Base-by-base conservation (phyloP, 1,139 yeast species). In the Blastobotrys ciferrii region DNA sequence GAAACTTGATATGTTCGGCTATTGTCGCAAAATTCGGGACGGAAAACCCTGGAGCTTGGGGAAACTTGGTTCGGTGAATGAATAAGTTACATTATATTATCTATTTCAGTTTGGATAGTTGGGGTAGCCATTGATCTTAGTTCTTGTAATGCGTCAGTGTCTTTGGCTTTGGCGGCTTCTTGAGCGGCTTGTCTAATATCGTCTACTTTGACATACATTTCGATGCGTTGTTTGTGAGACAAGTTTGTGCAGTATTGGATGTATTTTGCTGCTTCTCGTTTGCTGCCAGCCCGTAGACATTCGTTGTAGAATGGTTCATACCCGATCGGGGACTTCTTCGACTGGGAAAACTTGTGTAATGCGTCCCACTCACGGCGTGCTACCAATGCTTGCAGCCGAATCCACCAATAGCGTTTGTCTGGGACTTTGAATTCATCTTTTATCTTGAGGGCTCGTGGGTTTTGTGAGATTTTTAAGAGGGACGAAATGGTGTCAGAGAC, bases 261-360 rank as follows among this genome's bases (percentile, higher is more conserved):
- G 50, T 68, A 75, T 42, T 60, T 53, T 0, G 72, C 67, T 0
- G 81, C 81, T 15, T 70, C 69, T 28, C 72, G 59, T 36, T 65
- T 64, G 18, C 79, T 84, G 1, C 78, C 77, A 31, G 76, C 70
- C 25, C 71, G 71, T 41, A 80, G 57, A 30, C 81, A 75, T 32
- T 77, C 74, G 11, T 76, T 72, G 44, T 75, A 84, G 55, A 88
- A 81, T 1, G 84, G 81, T 53, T 75, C 76, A 55, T 82, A 85
- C 0, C 94, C 94, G 48, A 88, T 84, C 0, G 91, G 88, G 0
- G 94, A 77, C 57, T 78, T 81, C 48, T 75, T 73, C 7, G 75
- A 64, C 1, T 63, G 66, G 0, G 77, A 72, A 59, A 78, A 73
- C 35, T 71, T 67, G 54, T 68, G 78, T 32, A 91, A 65, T 43